Percentiles rank a stretch among this genome's conserved stretches.
phyloP scores from a whole-genome alignment of 257 asterid species.

The Solanum boliviense region DNA sequence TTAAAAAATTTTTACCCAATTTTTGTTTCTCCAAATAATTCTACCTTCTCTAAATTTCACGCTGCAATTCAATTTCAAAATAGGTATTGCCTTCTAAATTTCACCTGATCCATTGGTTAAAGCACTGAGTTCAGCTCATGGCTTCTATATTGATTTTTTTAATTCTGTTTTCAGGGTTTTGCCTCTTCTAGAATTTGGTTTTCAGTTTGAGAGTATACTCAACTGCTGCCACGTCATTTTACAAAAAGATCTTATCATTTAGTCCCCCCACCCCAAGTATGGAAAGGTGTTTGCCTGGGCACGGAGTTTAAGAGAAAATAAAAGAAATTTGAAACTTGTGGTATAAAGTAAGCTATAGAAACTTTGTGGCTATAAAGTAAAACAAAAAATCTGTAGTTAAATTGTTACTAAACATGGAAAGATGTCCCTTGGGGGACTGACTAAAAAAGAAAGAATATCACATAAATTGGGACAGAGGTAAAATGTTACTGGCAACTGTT shows the following conservation, averaged over 20 bases:
- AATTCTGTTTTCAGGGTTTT: neutral
- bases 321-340: neutral
- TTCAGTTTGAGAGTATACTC: neutral
- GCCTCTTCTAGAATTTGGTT: neutral
- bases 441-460: neutral
- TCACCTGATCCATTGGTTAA: neutral
- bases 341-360: neutral
- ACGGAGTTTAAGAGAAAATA: neutral
- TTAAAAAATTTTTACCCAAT: neutral
- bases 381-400: neutral
- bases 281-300: neutral
- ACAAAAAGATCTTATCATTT: neutral
- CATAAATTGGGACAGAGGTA: neutral
- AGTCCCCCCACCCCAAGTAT: neutral
- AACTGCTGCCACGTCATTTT: neutral
- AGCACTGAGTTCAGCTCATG: neutral
- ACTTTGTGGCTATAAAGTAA: neutral
- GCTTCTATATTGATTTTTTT: neutral
- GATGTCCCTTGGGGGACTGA: neutral
- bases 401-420: neutral
- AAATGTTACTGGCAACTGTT: neutral
- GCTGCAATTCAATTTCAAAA: neutral
- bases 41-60: neutral
- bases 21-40: neutral
- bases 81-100: conserved; percentile 57